These are phyloP conservation scores for Polytrichum formosum DNA, from an alignment of 225 moss, liverwort and hornwort genomes.

Conservation along the genomic window DNA sequence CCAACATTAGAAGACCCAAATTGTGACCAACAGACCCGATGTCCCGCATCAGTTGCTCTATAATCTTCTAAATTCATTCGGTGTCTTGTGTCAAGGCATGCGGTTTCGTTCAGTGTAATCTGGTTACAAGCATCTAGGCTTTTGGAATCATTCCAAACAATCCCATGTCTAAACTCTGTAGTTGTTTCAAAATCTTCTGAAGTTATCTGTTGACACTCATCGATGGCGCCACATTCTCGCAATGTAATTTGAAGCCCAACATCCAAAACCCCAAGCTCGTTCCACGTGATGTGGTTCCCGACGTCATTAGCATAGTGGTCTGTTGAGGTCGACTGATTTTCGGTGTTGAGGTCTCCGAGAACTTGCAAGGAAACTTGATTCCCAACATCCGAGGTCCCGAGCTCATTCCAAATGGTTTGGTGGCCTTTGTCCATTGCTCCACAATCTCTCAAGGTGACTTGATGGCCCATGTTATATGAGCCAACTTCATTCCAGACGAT, in stretches of 20 bases:
- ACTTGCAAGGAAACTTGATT: neutral
- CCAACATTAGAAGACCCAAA: slow-evolving; percentile 1
- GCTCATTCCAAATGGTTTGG: slow-evolving; percentile 21
- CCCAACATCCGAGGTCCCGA: slow-evolving; percentile 1
- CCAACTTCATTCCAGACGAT: neutral
- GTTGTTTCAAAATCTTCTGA: neutral
- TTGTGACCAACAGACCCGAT: no score
- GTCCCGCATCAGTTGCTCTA: neutral
- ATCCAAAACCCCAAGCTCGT: slow-evolving; percentile 8
- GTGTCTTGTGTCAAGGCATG: neutral
- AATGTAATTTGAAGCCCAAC: slow-evolving; percentile 13
- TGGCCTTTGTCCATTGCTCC: slow-evolving; percentile 15
- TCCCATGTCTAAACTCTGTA: slow-evolving; percentile 3
- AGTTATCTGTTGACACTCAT: slow-evolving; percentile 5
- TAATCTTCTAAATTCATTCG: neutral
- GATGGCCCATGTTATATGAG: slow-evolving; percentile 4
- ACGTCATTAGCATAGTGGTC: neutral
- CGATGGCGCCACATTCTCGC: slow-evolving; percentile 12
- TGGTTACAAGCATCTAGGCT: slow-evolving; percentile 13
- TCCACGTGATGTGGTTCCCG: slow-evolving; percentile 1
- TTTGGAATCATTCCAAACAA: slow-evolving; percentile 15
- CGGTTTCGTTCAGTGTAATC: neutral
- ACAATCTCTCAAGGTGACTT: slow-evolving; percentile 9
- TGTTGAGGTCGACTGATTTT: neutral
- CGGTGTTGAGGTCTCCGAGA: neutral